Evolutionary conservation across 495 filamentous ascomycete species (phyloP).

Genomic region (Cairneyella variabilis): DNA sequence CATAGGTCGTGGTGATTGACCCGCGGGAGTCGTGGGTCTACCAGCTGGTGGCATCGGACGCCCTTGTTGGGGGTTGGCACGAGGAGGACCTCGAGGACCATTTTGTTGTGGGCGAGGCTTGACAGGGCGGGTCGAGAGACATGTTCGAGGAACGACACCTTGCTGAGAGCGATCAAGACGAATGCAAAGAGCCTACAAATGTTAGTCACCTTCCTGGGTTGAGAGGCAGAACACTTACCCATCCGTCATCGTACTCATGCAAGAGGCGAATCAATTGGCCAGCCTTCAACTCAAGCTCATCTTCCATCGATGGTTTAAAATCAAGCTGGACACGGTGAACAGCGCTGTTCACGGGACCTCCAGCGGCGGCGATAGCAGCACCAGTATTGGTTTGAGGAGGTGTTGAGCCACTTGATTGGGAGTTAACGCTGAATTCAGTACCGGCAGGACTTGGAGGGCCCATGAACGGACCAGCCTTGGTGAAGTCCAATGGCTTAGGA

Average conservation of each 20-base stretch:
- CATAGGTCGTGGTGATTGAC: conserved; percentile 40
- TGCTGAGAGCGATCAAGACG: conserved; percentile 86
- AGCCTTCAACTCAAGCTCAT: conserved; percentile 76
- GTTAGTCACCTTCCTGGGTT: conserved; percentile 34
- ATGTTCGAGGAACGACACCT: conserved; percentile 90
- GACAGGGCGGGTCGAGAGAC: conserved; percentile 86
- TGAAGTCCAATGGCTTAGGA: conserved; percentile 40
- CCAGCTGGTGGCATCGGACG: conserved; percentile 44
- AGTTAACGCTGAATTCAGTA: conserved; percentile 55
- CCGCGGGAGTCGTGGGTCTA: conserved; percentile 33
- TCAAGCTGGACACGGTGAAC: conserved; percentile 94
- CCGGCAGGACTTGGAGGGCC: conserved; percentile 50
- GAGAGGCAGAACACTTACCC: conserved; percentile 57
- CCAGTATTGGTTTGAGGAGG: conserved; percentile 40
- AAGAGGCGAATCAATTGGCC: conserved; percentile 84
- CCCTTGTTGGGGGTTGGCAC: conserved; percentile 36
- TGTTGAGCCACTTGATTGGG: conserved; percentile 43
- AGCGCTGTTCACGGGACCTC: conserved; percentile 48
- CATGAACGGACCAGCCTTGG: conserved; percentile 31
- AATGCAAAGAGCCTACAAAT: conserved; percentile 74
- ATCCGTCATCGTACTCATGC: conserved; percentile 98
- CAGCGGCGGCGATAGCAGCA: conserved; percentile 51
- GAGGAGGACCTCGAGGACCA: conserved; percentile 46
- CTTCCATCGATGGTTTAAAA: conserved; percentile 87
- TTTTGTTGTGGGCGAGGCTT: conserved; percentile 69